phyloP scores from a whole-genome alignment of 225 moss, liverwort and hornwort species.

The Marchantia paleacea region DNA sequence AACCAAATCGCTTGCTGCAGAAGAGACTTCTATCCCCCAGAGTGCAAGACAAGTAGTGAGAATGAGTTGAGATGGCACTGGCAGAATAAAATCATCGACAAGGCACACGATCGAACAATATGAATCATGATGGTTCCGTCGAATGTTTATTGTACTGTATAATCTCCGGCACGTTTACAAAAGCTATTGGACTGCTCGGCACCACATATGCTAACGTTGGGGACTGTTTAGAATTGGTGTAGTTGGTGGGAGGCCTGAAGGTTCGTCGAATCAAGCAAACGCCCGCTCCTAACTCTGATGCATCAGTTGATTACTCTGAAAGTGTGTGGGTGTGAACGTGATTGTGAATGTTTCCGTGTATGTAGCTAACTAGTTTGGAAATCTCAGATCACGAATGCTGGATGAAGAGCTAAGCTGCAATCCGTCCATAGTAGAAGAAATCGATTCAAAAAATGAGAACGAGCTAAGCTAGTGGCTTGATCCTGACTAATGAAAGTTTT shows the following conservation, averaged over 20 bases:
- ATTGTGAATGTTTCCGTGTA: background rate
- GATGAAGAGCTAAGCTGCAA: conserved; percentile 10
- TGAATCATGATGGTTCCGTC: background rate
- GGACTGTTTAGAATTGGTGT: background rate
- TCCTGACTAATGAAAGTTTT: conserved; percentile 3
- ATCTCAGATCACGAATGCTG: background rate
- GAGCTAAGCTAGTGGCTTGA: background rate
- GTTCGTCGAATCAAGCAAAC: background rate
- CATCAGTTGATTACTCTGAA: background rate
- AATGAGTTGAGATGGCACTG: too few relatives aligned
- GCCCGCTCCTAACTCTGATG: background rate
- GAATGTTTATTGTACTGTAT: conserved; percentile 2
- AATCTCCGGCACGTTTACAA: conserved; percentile 6
- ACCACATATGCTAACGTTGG: background rate
- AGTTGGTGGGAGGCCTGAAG: background rate
- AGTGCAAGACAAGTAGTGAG: too few relatives aligned
- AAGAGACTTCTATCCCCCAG: too few relatives aligned
- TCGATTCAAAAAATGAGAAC: background rate
- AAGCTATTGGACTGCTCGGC: background rate
- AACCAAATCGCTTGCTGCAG: too few relatives aligned
- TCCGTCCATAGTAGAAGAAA: background rate
- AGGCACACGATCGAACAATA: too few relatives aligned
- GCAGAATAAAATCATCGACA: too few relatives aligned
- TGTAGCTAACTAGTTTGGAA: background rate
- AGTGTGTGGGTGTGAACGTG: background rate